Percentiles rank a stretch among this genome's conserved stretches.
phyloP scores from a whole-genome alignment of 2,329 filamentous ascomycete species.

The Xylaria sp. region DNA sequence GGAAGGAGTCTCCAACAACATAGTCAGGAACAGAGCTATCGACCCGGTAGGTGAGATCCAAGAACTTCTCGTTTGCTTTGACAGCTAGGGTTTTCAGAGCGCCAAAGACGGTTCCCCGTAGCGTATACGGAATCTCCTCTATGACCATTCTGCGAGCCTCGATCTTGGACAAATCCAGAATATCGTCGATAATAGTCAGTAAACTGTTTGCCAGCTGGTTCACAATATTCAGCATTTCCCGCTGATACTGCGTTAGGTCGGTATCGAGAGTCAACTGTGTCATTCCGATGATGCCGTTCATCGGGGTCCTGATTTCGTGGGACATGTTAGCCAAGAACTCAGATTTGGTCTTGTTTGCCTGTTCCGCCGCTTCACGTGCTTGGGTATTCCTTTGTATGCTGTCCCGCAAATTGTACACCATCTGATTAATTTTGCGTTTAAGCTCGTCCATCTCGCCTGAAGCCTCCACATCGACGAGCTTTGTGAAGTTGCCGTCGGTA shows the following conservation, averaged over 20 bases:
- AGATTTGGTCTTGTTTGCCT: conserved; percentile 98
- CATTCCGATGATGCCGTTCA: conserved; percentile 99
- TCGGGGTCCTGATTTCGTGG: conserved; percentile 96
- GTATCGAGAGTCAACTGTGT: conserved; percentile 96
- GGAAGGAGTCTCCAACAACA: conserved; percentile 95
- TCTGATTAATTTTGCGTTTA: conserved; percentile 99
- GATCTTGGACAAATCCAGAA: conserved; percentile 80
- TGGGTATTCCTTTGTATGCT: conserved; percentile 97
- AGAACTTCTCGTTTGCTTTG: conserved; percentile 94
- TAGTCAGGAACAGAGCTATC: conserved; percentile 94
- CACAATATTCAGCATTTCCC: conserved; percentile 98
- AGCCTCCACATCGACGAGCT: conserved; percentile 95
- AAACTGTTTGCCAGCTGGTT: conserved; percentile 96
- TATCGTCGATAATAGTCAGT: conserved; percentile 94
- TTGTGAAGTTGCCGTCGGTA: conserved; percentile 96
- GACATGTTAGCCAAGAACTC: conserved; percentile 99
- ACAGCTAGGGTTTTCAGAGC: conserved; percentile 96
- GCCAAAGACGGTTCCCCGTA: conserved; percentile 95
- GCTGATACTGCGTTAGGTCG: conserved; percentile 91
- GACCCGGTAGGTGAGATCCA: conserved; percentile 92
- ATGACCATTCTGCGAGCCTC: conserved; percentile 98
- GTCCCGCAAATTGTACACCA: conserved; percentile 95
- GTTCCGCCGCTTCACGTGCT: conserved; percentile 92
- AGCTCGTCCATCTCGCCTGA: conserved; percentile 99
- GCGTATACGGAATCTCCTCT: conserved; percentile 95